Base-by-base conservation (phyloP, 352 stramenopile species). In the Phytophthora crassamura region DNA sequence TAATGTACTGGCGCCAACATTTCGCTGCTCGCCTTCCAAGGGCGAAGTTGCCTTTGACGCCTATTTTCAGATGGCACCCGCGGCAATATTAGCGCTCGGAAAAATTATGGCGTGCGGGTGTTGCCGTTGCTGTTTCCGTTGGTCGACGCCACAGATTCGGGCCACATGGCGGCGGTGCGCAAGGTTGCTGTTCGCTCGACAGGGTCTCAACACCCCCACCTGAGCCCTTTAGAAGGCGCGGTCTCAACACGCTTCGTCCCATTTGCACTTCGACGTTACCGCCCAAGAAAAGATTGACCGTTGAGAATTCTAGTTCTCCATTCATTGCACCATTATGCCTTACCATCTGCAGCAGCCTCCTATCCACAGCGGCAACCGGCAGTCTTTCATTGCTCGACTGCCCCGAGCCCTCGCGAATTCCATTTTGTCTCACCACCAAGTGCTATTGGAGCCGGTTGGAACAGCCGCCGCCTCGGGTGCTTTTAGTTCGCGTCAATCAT, bases 401-500 rank as follows among this genome's bases (percentile, higher is more conserved):
- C 55, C 57, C 64, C 64, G 35, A 74, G 59, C 59, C 66, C 64
- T 70, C 47, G 12, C n/a, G 25, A 11, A 30, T 58, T 69, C 22
- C 58, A 65, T 32, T 58, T 64, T 65, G 59, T 73, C 65, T 69
- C 59, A 73, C 16, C 46, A 40, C 16, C 46, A 40, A 60, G 34
- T 39, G 40, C 16, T 46, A 20, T 46, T 52, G 64, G 57, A 72
- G 50, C 50, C 45, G 45, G 58, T 67, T 59, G 50, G 25, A 46
- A 50, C 56, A 59, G 49, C 58, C 25, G 25, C 32, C 47, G 18
- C 18, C 34, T n/a, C 25, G 25, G 2, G 25, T 4, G 25, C 25
- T 32, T 52, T 47, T 51, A 16, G 38, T 52, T 54, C 47, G 33
- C 15, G 47, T 20, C 63, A 30, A 22, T 40, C 64, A 67, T 50